Evolutionary conservation across 805 yeast species (phyloP).

Genomic region (Middelhovenomyces tepae): DNA sequence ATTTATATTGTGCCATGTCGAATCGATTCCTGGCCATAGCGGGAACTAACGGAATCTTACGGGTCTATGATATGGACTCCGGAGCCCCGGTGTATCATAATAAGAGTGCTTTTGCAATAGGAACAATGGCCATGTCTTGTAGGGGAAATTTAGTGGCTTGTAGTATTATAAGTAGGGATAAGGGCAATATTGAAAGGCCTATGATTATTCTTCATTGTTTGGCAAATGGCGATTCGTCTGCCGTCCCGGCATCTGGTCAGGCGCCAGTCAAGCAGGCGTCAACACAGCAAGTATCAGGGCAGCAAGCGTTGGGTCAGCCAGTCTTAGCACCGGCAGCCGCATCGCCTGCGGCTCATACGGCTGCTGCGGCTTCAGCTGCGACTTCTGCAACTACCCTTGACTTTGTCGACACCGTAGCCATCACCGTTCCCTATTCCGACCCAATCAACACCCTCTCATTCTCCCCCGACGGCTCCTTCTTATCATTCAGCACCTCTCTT

Average conservation of each 20-base stretch:
- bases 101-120: slow-evolving; percentile 61
- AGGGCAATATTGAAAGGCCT: slow-evolving; percentile 56
- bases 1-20: slow-evolving; percentile 39
- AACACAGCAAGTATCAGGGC: background rate
- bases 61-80: slow-evolving; percentile 50
- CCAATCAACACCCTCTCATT: slow-evolving; percentile 70
- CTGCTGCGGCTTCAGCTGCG: no score
- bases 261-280: slow-evolving; percentile 1
- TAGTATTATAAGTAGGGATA: slow-evolving; percentile 75
- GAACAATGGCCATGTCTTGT: slow-evolving; percentile 67
- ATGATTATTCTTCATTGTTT: slow-evolving; percentile 52
- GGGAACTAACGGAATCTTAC: slow-evolving; percentile 62
- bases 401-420: slow-evolving; percentile 51
- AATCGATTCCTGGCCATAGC: slow-evolving; percentile 54
- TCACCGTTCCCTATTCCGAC: slow-evolving; percentile 79
- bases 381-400: no score
- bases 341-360: background rate
- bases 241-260: slow-evolving; percentile 5
- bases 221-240: background rate
- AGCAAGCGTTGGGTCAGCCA: no score
- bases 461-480: slow-evolving; percentile 58
- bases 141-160: slow-evolving; percentile 60
- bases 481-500: slow-evolving; percentile 67
- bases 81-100: slow-evolving; percentile 66
- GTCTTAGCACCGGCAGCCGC: no score